phyloP scores from a whole-genome alignment of 1,139 yeast species.

The Scheffersomyces segobiensis region DNA sequence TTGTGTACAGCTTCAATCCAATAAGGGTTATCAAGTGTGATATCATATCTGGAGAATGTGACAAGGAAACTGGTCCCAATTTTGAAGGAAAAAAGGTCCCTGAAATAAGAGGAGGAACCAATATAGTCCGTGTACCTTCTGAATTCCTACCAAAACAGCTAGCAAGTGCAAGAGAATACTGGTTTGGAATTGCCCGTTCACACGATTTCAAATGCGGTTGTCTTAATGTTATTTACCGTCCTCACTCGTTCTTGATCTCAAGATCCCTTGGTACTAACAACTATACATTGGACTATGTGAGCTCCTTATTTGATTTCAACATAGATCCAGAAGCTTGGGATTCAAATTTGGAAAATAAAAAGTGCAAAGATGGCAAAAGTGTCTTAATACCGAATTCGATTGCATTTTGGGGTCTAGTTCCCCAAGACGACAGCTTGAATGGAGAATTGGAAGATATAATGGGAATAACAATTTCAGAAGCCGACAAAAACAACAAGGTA shows the following conservation, averaged over 20 bases:
- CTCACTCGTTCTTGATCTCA: constrained; percentile 19
- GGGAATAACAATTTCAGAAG: constrained; percentile 21
- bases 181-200: not conserved
- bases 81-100: constrained; percentile 13
- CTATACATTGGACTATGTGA: constrained; percentile 16
- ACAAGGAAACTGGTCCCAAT: constrained; percentile 2
- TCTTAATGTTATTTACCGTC: constrained; percentile 17
- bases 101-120: constrained; percentile 19
- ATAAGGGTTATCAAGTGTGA: constrained; percentile 17
- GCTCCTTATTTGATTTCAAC: constrained; percentile 20
- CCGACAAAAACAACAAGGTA: constrained; percentile 20
- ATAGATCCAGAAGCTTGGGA: constrained; percentile 21
- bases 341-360: not conserved
- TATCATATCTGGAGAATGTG: constrained; percentile 16
- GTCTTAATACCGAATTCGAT: constrained; percentile 23
- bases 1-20: constrained; percentile 20
- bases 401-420: constrained; percentile 14
- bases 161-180: not conserved
- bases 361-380: constrained; percentile 20
- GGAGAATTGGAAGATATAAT: constrained; percentile 11
- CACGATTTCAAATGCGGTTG: not conserved
- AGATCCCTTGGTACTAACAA: constrained; percentile 6
- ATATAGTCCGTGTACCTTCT: constrained; percentile 1
- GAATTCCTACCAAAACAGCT: not conserved
- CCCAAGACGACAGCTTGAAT: not conserved